Base-by-base conservation (phyloP, 2,329 filamentous ascomycete species). In the Cladosporium velox region DNA sequence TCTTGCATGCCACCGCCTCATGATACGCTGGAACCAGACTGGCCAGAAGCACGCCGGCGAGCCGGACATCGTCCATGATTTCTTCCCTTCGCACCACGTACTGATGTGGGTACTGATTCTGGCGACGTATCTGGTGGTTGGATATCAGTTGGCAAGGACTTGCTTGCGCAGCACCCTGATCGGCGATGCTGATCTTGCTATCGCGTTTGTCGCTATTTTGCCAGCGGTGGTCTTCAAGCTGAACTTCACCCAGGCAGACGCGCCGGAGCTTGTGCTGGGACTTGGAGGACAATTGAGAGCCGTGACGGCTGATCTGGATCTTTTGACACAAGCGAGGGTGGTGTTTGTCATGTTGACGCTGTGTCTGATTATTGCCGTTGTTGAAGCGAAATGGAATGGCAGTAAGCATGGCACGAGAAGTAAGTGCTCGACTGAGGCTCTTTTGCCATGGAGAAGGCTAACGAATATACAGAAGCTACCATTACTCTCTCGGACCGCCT, bases 31-130 rank as follows among this genome's bases (percentile, higher is more conserved):
- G 94, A 98, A 98, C 74, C 95, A 98, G 77, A 98, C 95, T 0
- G 95, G 95, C 4, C 94, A 98, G 75, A 99, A 99, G 77, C 93
- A 92, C 72, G 90, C 95, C 1, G 93, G 93, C n/a, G 90, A 90
- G 47, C 88, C 92, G 30, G 95, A 98, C 73, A 91, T 98, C 55
- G 91, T 91, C 68, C 91, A 90, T 67, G 82, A 78, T 5, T 90
- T 92, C 73, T 82, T 96, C 64, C 80, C 85, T 18, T 80, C 84
- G 0, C 85, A 91, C 65, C 88, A 88, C 2, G 77, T 82, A 32
- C 74, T 91, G 0, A 85, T 99, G 4, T 99, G 95, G 95, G 71
- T 78, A 1, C 79, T 96, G 11, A 84, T 96, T 26, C 82, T 88
- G 47, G 76, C 85, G 14, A 88, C 90, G 1, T 97, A 97, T 76